phyloP scores from a whole-genome alignment of 1,139 yeast species.

The Trichomonascaceae sp. region DNA sequence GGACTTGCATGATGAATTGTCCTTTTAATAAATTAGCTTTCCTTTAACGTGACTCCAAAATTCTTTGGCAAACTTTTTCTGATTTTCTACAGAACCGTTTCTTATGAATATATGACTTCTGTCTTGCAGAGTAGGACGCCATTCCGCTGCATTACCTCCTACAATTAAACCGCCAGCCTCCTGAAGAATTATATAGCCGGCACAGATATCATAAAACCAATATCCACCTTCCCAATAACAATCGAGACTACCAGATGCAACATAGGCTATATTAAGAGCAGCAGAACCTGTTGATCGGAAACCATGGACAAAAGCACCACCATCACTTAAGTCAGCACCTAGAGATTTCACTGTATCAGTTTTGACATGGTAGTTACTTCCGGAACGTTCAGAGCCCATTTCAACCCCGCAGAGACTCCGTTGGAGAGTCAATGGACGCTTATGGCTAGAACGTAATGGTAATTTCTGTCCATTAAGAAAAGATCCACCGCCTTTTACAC shows the following conservation, averaged over 20 bases:
- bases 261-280: constrained; percentile 50
- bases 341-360: constrained; percentile 42
- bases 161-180: constrained; percentile 55
- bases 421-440: constrained; percentile 39
- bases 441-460: constrained; percentile 33
- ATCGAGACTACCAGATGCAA: constrained; percentile 51
- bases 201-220: constrained; percentile 60
- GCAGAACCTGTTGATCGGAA: constrained; percentile 55
- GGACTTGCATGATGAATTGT: background rate
- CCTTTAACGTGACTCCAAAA: constrained; percentile 48
- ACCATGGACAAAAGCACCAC: constrained; percentile 52
- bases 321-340: constrained; percentile 38
- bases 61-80: constrained; percentile 40
- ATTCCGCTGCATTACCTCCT: constrained; percentile 45
- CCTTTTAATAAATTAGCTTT: constrained; percentile 29
- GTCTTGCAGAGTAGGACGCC: constrained; percentile 44
- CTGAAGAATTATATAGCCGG: constrained; percentile 53
- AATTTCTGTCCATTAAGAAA: constrained; percentile 41
- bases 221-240: constrained; percentile 63
- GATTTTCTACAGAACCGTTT: constrained; percentile 39
- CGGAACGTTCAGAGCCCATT: constrained; percentile 54
- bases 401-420: constrained; percentile 53
- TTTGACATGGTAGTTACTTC: constrained; percentile 44
- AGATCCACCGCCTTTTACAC: constrained; percentile 49
- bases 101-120: constrained; percentile 50